Evolutionary conservation across 139 green algal genomes (phyloP), one percentile per base, ranked within the genome.

Genomic region (Micractinium sp.): DNA sequence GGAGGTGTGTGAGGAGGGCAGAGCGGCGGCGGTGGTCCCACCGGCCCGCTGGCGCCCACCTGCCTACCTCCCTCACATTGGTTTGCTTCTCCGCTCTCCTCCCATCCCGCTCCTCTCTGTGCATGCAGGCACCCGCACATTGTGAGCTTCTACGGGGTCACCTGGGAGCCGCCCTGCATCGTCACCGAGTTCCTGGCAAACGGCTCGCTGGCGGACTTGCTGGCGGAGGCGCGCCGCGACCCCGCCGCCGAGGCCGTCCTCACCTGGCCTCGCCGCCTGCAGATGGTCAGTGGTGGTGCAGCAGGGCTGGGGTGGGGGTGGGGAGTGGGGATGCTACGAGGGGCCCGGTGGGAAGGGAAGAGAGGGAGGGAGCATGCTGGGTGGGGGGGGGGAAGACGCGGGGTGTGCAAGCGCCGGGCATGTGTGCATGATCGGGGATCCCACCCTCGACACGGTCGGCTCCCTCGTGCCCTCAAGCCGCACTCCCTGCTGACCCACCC

Each of bases 41-140:
- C n/a, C n/a, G n/a, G n/a, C n/a, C n/a, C n/a, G n/a, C n/a, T n/a
- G n/a, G n/a, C n/a, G n/a, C 47, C 47, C 47, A 56, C 47, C 47
- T 9, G 47, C 47, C 47, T 9, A 56, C 47, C 47, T 56, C 47
- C 47, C 47, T 56, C 47, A 56, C 47, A 56, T 56, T 9, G 47
- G 5, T 9, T 56, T 5, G 9, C 47, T 56, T 56, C 9, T 9
- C 47, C 5, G 47, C 47, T 9, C 47, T 9, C 47, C 9, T 56
- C 9, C 9, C 7, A 5, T 56, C 5, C 47, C 47, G 7, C n/a
- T n/a, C 47, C 47, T 9, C 47, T 9, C 47, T 56, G 47, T 56
- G 47, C 47, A 56, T n/a, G n/a, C 90, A 92, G 41, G 25, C 23
- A 33, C 89, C 89, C n/a, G 93, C 93, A 41, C 82, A 73, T 56